Base-by-base conservation (phyloP, 2,329 filamentous ascomycete species). In the Fusarium succisae region DNA sequence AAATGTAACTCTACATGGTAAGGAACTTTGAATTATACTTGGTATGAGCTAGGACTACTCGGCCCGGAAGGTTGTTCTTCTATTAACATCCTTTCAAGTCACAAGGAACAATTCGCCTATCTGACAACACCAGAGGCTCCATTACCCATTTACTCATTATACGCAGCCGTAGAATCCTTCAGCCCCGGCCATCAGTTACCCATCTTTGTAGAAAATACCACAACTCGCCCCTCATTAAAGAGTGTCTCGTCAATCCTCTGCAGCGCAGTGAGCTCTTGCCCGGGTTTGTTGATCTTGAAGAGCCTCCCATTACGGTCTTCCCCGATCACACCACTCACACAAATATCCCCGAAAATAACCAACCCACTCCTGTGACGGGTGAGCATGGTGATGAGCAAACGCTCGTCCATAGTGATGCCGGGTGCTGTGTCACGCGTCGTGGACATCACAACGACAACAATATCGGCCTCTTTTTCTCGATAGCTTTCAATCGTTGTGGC, bases 301-400 rank as follows among this genome's bases (percentile, higher is more conserved):
- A 61, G 38, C 7, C 20, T 37, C 24, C 30, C 47, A 15, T 43
- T 18, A 12, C 32, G 37, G 3, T 41, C 38, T 3, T 43, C 24
- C 1, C 28, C 47, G 18, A 61, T 28, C 14, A 43, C 32, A 1
- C 37, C 47, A 14, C 28, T 43, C 5, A 48, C 6, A 18, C n/a
- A 37, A 30, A 60, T 55, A 2, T 68, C 61, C 10, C 62, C 65
- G 12, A 69, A 38, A 26, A 66, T 55, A 3, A 55, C 18, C 18
- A 66, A 17, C 3, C 62, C 62, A 7, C 47, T 41, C n/a, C 28
- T 66, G 14, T 66, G 41, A 6, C 62, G 61, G 12, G 51, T 69
- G 35, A 61, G 43, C 62, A 68, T 59, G 7, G 24, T 32, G 8
- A n/a, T 26, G 7, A 68, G 22, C 2, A 39, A 26, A 3, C 26